Base-by-base conservation (phyloP, 2,329 filamentous ascomycete genomes). In the Sporothrix mexicana region DNA sequence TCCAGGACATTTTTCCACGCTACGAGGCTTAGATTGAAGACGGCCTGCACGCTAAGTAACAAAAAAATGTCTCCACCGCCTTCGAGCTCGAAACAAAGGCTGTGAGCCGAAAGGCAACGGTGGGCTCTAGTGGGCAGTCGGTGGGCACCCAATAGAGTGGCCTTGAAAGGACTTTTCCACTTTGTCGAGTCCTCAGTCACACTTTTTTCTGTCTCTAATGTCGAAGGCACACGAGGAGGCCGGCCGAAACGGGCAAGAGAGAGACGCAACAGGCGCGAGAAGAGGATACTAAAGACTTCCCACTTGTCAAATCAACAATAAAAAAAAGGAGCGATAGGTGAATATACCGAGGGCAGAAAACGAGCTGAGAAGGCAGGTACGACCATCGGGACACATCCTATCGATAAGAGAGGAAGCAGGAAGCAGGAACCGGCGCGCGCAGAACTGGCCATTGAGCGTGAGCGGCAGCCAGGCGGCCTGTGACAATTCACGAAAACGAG, bases 401-500 rank as follows among this genome's bases (percentile, higher is more conserved):
- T 36, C 9, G n/a, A 23, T 7, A 23, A 8, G n/a, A 13, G 15
- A 12, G 7, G 47, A 20, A 25, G 45, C 9, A 53, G 47, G 47
- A 36, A 49, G 45, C 36, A 64, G 3, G 55, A 15, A 23, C 30
- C 20, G 30, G 8, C 15, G 15, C 4, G 45, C 45, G 10, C 20
- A 62, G 47, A 55, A 55, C 43, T 69, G 66, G 17, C 66, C 66
- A 69, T 69, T 55, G 47, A 69, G 66, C 66, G 30, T 69, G 25
- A 6, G 55, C 13, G 10, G 23, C 25, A 10, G 49, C 47, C 25
- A 36, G 8, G 10, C 10, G 47, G 66, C 66, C 66, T 41, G 66
- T 55, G 23, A 55, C 47, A 49, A 12, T 53, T 17, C 25, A 49
- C 15, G 15, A 51, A 47, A 49, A 47, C 12, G 43, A 51, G 23